phyloP scores from a whole-genome alignment of 2,329 filamentous ascomycete species.

The Paradendryphiella salina region DNA sequence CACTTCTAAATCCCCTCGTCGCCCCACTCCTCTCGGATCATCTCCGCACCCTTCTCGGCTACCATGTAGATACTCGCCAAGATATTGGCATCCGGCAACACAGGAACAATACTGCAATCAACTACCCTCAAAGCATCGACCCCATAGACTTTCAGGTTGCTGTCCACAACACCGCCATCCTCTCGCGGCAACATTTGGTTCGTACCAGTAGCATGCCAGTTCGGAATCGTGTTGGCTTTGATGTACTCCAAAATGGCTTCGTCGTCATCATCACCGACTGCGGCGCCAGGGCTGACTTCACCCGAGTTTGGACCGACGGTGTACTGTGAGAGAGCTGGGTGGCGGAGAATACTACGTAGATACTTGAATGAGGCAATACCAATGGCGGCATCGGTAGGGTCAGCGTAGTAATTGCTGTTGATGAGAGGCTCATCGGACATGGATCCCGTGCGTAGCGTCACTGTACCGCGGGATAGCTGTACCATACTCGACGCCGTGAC shows the following conservation, averaged over 20 bases:
- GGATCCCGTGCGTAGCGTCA: constrained; percentile 38
- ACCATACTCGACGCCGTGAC: constrained; percentile 34
- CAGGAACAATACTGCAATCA: constrained; percentile 39
- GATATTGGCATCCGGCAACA: constrained; percentile 30
- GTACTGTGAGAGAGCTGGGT: constrained; percentile 21
- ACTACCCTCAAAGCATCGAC: constrained; percentile 38
- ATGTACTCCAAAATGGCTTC: constrained; percentile 36
- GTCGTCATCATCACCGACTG: constrained; percentile 31
- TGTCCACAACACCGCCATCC: constrained; percentile 40
- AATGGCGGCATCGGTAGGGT: constrained; percentile 39
- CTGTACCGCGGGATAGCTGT: constrained; percentile 43
- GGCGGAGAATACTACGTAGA: constrained; percentile 33
- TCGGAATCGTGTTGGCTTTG: constrained; percentile 25
- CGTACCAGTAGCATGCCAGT: constrained; percentile 44
- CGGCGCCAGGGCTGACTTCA: constrained; percentile 38
- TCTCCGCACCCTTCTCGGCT: constrained; percentile 33
- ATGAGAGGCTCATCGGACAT: constrained; percentile 41
- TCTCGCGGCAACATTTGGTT: constrained; percentile 37
- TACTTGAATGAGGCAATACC: constrained; percentile 42
- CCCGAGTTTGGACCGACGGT: constrained; percentile 27
- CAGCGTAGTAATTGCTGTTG: constrained; percentile 43
- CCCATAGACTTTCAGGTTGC: constrained; percentile 38
- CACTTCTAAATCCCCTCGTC: constrained; percentile 5
- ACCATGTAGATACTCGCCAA: constrained; percentile 31
- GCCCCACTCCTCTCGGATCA: constrained; percentile 30